Base-by-base conservation (phyloP, 176 grass and related monocot genomes). In the Rhynchospora tenuis region DNA sequence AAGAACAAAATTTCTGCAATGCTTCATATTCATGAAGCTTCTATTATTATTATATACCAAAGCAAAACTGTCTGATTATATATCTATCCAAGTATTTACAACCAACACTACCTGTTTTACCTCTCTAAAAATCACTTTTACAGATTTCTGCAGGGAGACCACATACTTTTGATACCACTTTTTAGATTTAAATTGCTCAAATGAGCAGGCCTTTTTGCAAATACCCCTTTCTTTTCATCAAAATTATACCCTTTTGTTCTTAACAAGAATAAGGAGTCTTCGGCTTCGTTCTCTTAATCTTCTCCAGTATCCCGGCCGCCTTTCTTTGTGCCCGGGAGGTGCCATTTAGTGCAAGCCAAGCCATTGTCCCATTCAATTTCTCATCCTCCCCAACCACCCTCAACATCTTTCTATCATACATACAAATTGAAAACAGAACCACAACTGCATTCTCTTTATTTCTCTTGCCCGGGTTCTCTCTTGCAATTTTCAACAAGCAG, bases 401-500 rank as follows among this genome's bases (percentile, higher is more conserved):
- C 52, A 88, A 64, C 73, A 86, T 92, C 70, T 59, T 67, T 64
- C 85, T 64, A 80, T 97, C 81, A 64, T 87, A 84, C 80, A 80
- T 89, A 65, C 94, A 97, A 61, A 94, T 84, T 26, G 90, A 38
- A 26, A 82, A 88, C 19, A 92, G 90, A 51, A 97, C 83, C 27
- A 92, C 92, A 6, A 76, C 83, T 0, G 94, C 91, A 64, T 97
- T 97, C 86, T 94, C 94, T 73, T 90, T 97, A 87, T 78, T 97
- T 67, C 86, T 88, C 47, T 80, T 81, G 64, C 83, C 88, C 27
- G 86, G 42, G 2, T 87, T 90, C 59, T 97, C 94, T 73, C 88
- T 87, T 56, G 87, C 67, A 0, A 93, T 79, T 2, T 77, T 48
- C 16, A 97, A 85, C 90, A 97, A 89, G 86, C 60, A 83, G 31